Evolutionary conservation across 2,329 filamentous ascomycete species (phyloP), one percentile per base, ranked within the genome.

Genomic region (Rutstroemia sp.): DNA sequence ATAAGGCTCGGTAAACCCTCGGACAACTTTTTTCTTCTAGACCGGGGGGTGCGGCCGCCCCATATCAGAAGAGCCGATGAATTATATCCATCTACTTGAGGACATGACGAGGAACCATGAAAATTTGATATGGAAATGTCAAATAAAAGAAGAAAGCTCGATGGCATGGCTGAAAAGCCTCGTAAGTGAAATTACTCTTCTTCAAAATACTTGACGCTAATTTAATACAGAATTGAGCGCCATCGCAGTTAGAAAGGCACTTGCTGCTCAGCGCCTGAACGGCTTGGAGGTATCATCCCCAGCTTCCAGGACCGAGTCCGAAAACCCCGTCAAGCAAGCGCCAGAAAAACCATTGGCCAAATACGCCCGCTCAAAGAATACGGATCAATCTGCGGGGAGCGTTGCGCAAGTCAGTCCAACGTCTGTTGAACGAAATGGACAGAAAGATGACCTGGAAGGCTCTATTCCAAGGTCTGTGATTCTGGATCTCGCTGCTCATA

Each of bases 71-170:
- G 21, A 44, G 21, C 47, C 49, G 14, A 39, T 25, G 39, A 42
- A n/a, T 46, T 23, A 19, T 21, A 19, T 44, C 3, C 18, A 23
- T 44, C 18, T 19, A 44, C 41, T 27, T 27, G 6, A 9, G 21
- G 8, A 44, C 8, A 8, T 44, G 7, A 42, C 8, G 18, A 42
- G 18, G 18, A 27, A 27, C 49, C 14, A 44, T 49, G 14, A 18
- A 44, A n/a, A 3, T 25, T 3, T 37, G 7, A 23, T 41, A 16
- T 25, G 1, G 50, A 37, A 45, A 56, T 56, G 53, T 51, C 53
- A 27, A 56, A 48, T 56, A 76, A 75, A 59, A 70, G 68, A 62
- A 71, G 76, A 49, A 79, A 75, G 65, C 58, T 79, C 8, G 68
- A 74, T 59, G 61, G 64, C 9, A 60, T 66, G 52, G 65, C 68